Conservation (phyloP, 2,329 filamentous ascomycete species). For the Apiospora arundinis region DNA sequence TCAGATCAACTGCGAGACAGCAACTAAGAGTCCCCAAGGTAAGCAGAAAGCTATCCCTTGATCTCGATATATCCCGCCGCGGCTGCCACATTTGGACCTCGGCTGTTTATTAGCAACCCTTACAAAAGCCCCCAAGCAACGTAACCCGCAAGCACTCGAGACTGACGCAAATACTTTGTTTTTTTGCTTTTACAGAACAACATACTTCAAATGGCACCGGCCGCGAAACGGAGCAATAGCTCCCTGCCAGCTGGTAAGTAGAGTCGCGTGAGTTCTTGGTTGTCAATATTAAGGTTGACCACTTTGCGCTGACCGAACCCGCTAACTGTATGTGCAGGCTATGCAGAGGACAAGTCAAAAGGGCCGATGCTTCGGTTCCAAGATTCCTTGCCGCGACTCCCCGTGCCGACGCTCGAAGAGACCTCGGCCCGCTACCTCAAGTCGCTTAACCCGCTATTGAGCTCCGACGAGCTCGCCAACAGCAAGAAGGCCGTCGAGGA, state of each 20-base stretch:
- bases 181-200: slow-evolving; percentile 31
- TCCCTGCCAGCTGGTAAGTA: slow-evolving; percentile 59
- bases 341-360: slow-evolving; percentile 80
- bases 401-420: slow-evolving; percentile 83
- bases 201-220: slow-evolving; percentile 55
- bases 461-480: slow-evolving; percentile 68
- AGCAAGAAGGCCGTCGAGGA: slow-evolving; percentile 86
- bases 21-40: slow-evolving; percentile 34
- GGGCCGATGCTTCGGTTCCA: slow-evolving; percentile 85
- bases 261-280: not conserved
- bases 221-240: slow-evolving; percentile 61
- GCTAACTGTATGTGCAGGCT: slow-evolving; percentile 59
- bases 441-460: slow-evolving; percentile 77
- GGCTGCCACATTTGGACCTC: not conserved
- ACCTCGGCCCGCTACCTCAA: slow-evolving; percentile 82
- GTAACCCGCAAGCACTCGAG: not conserved
- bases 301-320: slow-evolving; percentile 20
- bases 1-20: slow-evolving; percentile 37
- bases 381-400: slow-evolving; percentile 80
- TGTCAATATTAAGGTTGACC: slow-evolving; percentile 8
- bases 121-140: not conserved
- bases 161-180: not conserved
- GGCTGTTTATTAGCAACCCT: not conserved
- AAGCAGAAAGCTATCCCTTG: slow-evolving; percentile 22
- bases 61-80: slow-evolving; percentile 1